phyloP scores from a whole-genome alignment of 495 filamentous ascomycete genomes.

The Tricharina praecox region DNA sequence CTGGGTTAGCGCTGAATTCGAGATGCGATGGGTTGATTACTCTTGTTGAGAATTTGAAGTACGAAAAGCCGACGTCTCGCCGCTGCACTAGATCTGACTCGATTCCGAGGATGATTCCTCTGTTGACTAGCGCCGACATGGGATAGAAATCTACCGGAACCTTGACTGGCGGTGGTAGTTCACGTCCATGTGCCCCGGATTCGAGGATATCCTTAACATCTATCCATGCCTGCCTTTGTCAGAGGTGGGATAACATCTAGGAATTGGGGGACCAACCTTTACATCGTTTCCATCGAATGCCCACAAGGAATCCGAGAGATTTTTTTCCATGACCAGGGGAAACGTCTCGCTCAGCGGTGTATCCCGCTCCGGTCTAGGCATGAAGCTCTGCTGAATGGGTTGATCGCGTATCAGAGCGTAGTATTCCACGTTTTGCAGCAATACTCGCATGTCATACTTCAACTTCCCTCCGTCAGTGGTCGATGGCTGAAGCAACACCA shows the following conservation, averaged over 20 bases:
- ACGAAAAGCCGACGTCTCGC: slow-evolving; percentile 73
- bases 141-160: slow-evolving; percentile 80
- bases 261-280: slow-evolving; percentile 18
- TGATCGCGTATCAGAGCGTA: slow-evolving; percentile 85
- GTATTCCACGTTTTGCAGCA: slow-evolving; percentile 90
- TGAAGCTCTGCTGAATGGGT: slow-evolving; percentile 27
- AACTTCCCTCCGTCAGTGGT: slow-evolving; percentile 55
- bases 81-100: slow-evolving; percentile 85
- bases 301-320: slow-evolving; percentile 79
- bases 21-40: too few relatives aligned
- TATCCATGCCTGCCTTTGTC: slow-evolving; percentile 47
- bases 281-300: slow-evolving; percentile 74
- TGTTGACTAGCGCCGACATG: slow-evolving; percentile 63
- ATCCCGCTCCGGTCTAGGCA: slow-evolving; percentile 13
- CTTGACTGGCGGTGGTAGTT: slow-evolving; percentile 46
- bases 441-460: slow-evolving; percentile 95
- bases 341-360: slow-evolving; percentile 7
- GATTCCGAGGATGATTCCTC: slow-evolving; percentile 75
- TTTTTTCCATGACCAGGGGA: slow-evolving; percentile 31
- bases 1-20: not conserved
- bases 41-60: slow-evolving; percentile 65
- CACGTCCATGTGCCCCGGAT: slow-evolving; percentile 39
- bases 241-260: not conserved
- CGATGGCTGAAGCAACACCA: slow-evolving; percentile 80
- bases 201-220: slow-evolving; percentile 77